Conservation (phyloP, 2,329 filamentous ascomycete genomes). For the Xylariaceae sp. region DNA sequence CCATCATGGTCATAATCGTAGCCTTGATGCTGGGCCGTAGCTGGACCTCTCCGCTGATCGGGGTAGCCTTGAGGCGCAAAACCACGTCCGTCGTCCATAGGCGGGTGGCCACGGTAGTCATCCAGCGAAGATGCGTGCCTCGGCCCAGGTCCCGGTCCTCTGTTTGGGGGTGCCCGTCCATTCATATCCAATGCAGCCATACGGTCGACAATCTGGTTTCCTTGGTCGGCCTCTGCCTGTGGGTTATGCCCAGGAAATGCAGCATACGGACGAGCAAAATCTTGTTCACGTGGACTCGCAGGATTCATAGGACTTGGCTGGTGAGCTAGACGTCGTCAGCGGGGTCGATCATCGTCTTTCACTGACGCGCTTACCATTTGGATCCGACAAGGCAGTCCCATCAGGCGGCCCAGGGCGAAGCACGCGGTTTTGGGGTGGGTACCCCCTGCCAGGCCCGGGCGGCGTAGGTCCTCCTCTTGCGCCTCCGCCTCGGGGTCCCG, state of each 20-base stretch:
- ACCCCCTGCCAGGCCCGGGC: slow-evolving; percentile 17
- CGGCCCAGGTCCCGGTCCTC: slow-evolving; percentile 35
- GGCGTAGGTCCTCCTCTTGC: slow-evolving; percentile 26
- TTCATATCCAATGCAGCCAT: slow-evolving; percentile 42
- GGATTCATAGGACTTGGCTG: slow-evolving; percentile 27
- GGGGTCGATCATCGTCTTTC: background rate
- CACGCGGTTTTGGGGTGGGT: slow-evolving; percentile 15
- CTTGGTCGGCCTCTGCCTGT: slow-evolving; percentile 40
- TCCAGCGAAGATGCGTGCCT: slow-evolving; percentile 35
- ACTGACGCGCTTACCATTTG: slow-evolving; percentile 24
- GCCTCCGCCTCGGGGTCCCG: slow-evolving; percentile 14
- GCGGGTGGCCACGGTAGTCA: slow-evolving; percentile 35
- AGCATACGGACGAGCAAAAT: slow-evolving; percentile 42
- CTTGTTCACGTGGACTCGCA: slow-evolving; percentile 31
- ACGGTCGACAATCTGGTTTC: slow-evolving; percentile 39
- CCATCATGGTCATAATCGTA: slow-evolving; percentile 40
- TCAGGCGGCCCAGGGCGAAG: slow-evolving; percentile 39
- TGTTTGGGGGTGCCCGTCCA: slow-evolving; percentile 30
- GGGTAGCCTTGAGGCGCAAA: slow-evolving; percentile 38
- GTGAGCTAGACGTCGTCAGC: slow-evolving; percentile 25
- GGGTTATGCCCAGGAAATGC: slow-evolving; percentile 40
- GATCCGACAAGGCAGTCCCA: slow-evolving; percentile 38
- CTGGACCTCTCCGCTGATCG: slow-evolving; percentile 35
- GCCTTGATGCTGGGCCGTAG: slow-evolving; percentile 32
- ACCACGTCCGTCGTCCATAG: slow-evolving; percentile 35